phyloP scores from a whole-genome alignment of 75 land plant genomes.

The Picea sitchensis region DNA sequence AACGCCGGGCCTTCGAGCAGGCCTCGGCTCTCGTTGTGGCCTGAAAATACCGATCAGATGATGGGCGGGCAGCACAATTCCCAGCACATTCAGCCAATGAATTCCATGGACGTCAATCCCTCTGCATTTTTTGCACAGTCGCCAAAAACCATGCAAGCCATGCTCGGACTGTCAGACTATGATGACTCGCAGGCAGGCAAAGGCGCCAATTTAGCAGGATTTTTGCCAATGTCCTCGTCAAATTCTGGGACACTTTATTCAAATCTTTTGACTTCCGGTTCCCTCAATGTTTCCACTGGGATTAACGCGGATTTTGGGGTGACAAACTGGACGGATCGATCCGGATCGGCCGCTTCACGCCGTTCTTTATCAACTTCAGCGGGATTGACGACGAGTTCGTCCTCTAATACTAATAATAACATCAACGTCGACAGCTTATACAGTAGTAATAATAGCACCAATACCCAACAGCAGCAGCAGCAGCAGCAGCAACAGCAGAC shows the following conservation, averaged over 20 bases:
- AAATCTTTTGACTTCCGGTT: slow-evolving; percentile 20
- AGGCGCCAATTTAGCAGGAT: background rate
- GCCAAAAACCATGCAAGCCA: slow-evolving; percentile 6
- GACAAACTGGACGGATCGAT: slow-evolving; percentile 11
- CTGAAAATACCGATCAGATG: background rate
- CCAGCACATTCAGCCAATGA: slow-evolving; percentile 17
- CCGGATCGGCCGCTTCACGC: slow-evolving; percentile 17
- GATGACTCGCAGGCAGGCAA: slow-evolving; percentile 5
- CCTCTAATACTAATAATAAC: slow-evolving; percentile 3
- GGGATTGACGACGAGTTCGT: slow-evolving; percentile 17
- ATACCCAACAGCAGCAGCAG: slow-evolving; percentile 5
- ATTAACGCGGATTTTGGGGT: slow-evolving; percentile 7
- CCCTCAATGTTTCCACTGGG: background rate
- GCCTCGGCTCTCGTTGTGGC: background rate
- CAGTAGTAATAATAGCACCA: slow-evolving; percentile 16
- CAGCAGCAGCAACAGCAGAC: slow-evolving; percentile 28
- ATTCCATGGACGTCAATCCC: slow-evolving; percentile 6
- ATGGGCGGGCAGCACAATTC: slow-evolving; percentile 18
- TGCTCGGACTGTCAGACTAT: slow-evolving; percentile 5
- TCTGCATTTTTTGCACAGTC: background rate
- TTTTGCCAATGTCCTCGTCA: slow-evolving; percentile 19
- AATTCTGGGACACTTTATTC: slow-evolving; percentile 24
- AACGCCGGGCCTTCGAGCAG: background rate
- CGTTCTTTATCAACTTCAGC: slow-evolving; percentile 27
- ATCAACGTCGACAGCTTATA: slow-evolving; percentile 15